These are phyloP conservation scores for Torulaspora pretoriensis DNA, from an alignment of 1,139 yeast genomes.

Conservation along the genomic window DNA sequence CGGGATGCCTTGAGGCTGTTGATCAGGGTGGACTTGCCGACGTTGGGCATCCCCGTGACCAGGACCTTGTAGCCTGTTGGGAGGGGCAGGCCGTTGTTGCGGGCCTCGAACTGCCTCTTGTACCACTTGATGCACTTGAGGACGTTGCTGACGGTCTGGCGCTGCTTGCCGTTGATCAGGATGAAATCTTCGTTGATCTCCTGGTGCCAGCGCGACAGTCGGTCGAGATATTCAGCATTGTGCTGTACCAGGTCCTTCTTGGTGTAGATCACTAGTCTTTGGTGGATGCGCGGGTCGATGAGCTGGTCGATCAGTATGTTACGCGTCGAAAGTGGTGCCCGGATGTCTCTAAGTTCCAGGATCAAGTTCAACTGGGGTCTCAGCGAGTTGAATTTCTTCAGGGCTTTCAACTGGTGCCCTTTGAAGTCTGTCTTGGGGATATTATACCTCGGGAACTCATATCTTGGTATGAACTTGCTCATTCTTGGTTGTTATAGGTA, in stretches of 20 bases:
- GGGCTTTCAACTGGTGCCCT: slow-evolving; percentile 86
- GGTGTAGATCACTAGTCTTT: slow-evolving; percentile 33
- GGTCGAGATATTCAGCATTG: slow-evolving; percentile 17
- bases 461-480: slow-evolving; percentile 38
- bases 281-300: slow-evolving; percentile 48
- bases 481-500: slow-evolving; percentile 1
- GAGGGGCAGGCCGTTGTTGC: slow-evolving; percentile 51
- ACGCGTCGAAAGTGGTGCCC: slow-evolving; percentile 84
- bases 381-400: slow-evolving; percentile 61
- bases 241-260: slow-evolving; percentile 27
- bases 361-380: slow-evolving; percentile 80
- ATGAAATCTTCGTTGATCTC: slow-evolving; percentile 50
- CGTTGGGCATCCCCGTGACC: slow-evolving; percentile 94
- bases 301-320: slow-evolving; percentile 76
- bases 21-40: slow-evolving; percentile 91
- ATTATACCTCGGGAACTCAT: slow-evolving; percentile 61
- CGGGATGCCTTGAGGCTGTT: slow-evolving; percentile 58
- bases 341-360: slow-evolving; percentile 77
- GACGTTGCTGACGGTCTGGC: slow-evolving; percentile 49
- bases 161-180: slow-evolving; percentile 56
- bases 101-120: slow-evolving; percentile 16
- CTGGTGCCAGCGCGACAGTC: slow-evolving; percentile 40
- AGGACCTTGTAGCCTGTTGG: slow-evolving; percentile 77
- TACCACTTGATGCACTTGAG: slow-evolving; percentile 47
- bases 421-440: slow-evolving; percentile 75